Evolutionary conservation across 2,329 filamentous ascomycete genomes (phyloP), one percentile per base, ranked within the genome.

Genomic region (Talaromyces pinophilus): DNA sequence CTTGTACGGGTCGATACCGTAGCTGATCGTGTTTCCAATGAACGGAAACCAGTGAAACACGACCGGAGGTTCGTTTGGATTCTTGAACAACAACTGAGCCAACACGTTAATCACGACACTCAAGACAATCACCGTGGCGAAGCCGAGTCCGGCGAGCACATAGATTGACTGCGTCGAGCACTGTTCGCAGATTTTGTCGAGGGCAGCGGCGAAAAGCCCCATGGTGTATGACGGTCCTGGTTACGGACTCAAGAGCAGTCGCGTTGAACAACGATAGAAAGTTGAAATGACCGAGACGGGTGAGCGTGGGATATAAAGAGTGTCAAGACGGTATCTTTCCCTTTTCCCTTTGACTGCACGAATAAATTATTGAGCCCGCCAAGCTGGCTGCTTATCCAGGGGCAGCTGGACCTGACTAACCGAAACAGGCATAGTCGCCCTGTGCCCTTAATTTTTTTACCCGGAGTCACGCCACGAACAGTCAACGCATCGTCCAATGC

Each of bases 1-100:
- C 67, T 82, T 83, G 78, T 85, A 88, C 1, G 87, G 74, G 75
- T 98, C 92, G 80, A 97, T 97, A 79, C 94, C 94, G 81, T 98
- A 99, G 54, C 88, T 91, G 73, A 98, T 84, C 67, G 95, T 97
- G 82, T 90, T 97, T 70, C 94, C 94, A 74, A 99, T 85, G 71
- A 96, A 81, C 67, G 87, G 87, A 38, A 89, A 79, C 83, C 82
- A 86, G 78, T 89, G 87, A 78, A 89, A 89, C 59, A 89, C 87
- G 35, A 89, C 72, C 0, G 87, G 87, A 35, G 91, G 91, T 77
- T 93, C 90, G 77, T 93, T 91, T 62, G 90, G 87, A 72, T 93
- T 94, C 81, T 87, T 91, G 82, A 92, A 88, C 69, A 97, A 82
- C 65, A 96, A 72, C 80, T 98, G 94, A 69, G 84, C 84, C 71